phyloP scores from a whole-genome alignment of 257 asterid species.

The Solanum ahanhuiri region DNA sequence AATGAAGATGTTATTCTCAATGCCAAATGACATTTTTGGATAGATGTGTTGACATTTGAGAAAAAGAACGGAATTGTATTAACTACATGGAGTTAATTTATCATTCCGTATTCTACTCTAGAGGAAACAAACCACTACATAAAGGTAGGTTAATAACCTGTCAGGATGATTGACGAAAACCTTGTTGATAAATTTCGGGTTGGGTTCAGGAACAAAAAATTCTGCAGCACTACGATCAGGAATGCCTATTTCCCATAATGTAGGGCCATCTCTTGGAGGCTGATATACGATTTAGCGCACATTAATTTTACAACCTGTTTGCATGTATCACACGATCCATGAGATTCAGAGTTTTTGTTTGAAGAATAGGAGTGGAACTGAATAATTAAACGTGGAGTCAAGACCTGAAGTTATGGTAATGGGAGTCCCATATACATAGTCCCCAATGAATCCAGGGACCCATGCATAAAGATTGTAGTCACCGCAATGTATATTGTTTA shows the following conservation, averaged over 20 bases:
- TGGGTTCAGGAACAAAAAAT: slow-evolving; percentile 12
- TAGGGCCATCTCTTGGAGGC: slow-evolving; percentile 14
- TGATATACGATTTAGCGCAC: slow-evolving; percentile 4
- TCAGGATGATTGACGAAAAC: slow-evolving; percentile 15
- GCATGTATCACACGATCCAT: background rate
- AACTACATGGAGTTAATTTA: background rate
- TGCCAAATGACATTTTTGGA: background rate
- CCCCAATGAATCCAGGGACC: slow-evolving; percentile 73
- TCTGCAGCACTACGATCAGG: slow-evolving; percentile 13
- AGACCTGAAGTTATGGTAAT: slow-evolving; percentile 44
- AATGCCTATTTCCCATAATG: slow-evolving; percentile 17
- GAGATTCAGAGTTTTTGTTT: background rate
- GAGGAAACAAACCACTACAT: background rate
- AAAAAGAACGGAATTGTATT: background rate
- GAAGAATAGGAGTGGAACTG: background rate
- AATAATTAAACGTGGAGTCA: background rate
- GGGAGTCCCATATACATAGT: slow-evolving; percentile 22
- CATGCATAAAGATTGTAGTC: slow-evolving; percentile 56
- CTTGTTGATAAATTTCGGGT: slow-evolving; percentile 8
- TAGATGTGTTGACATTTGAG: background rate
- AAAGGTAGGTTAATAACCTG: background rate
- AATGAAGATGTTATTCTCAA: background rate
- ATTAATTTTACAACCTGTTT: background rate
- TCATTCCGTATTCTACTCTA: background rate
- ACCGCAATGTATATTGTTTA: slow-evolving; percentile 28